Percentiles rank a stretch among this genome's conserved stretches.
These are phyloP conservation scores for Durusdinium trenchii DNA, from an alignment of 73 alveolate genomes.

Conservation along the genomic window DNA sequence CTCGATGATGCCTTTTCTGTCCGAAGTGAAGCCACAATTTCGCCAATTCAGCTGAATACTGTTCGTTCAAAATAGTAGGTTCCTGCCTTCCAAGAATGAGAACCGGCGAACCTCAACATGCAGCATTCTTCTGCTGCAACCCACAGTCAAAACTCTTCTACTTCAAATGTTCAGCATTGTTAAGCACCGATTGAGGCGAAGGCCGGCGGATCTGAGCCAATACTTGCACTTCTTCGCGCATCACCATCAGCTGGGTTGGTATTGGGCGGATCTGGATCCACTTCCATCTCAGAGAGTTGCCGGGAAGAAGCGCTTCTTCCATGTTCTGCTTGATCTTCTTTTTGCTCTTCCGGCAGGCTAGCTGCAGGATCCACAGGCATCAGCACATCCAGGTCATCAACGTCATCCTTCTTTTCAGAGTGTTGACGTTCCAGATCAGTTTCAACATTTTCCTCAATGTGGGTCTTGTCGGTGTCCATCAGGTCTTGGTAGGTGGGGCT, in stretches of 20 bases:
- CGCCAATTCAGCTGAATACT: no score
- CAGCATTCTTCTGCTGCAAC: not conserved
- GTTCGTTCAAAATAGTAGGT: not conserved
- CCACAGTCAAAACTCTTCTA: not conserved
- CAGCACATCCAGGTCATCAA: not conserved
- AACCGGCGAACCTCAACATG: slow-evolving; percentile 34
- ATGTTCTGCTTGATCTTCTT: not conserved
- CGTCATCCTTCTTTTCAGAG: not conserved
- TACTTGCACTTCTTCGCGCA: not conserved
- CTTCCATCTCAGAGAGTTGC: not conserved
- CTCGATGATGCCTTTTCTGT: not conserved
- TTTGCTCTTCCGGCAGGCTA: not conserved
- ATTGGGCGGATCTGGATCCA: not conserved
- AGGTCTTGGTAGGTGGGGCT: slow-evolving; percentile 34
- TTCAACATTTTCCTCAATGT: slow-evolving; percentile 63
- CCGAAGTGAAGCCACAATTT: not conserved
- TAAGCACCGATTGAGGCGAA: not conserved
- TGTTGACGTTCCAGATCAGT: not conserved
- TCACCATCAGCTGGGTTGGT: slow-evolving; percentile 26
- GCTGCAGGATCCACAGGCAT: slow-evolving; percentile 17
- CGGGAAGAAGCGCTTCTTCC: not conserved
- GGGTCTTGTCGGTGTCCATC: slow-evolving; percentile 68
- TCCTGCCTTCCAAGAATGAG: slow-evolving; percentile 48
- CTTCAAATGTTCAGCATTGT: no score
- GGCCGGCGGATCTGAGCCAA: not conserved